Evolutionary conservation across 257 asterid species (phyloP), one percentile per base, ranked within the genome.

Genomic region (Penstemon eatonii): DNA sequence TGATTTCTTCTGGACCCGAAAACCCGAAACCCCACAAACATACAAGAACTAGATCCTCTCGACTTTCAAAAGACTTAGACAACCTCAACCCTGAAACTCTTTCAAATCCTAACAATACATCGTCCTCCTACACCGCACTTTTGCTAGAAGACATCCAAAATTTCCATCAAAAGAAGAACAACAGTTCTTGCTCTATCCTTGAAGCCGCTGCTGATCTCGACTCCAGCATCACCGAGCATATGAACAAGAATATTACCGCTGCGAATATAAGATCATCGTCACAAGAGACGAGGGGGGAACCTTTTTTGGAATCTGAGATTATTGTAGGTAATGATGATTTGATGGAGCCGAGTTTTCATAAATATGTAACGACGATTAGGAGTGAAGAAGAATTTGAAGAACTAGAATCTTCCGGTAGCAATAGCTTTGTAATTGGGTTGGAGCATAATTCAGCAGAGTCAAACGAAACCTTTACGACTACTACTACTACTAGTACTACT

Each of bases 141-240:
- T 68, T 94, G 65, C 93, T 94, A 0, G 96, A 94, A 78, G 99
- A 94, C 80, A 94, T 94, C 62, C 96, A 94, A 7, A 94, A 91
- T 49, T 94, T 94, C 79, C 97, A 94, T 85, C 96, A 93, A 43
- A 90, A 91, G 78, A 88, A 62, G 71, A 81, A 56, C 43, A 46
- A 67, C 56, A 43, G 47, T 4, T 63, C 82, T 13, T 79, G 91
- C 75, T 89, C 96, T 38, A 94, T 94, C 62, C 91, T 91, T 49
- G 99, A 94, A 67, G 99, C 99, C 45, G 97, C 91, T 41, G 99
- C 97, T 6, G 97, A 94, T 69, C 92, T 94, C 56, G 91, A 94
- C 81, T 94, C 97, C 72, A 84, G 75, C 83, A 75, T 86, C 5
- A 25, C 33, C 33, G 33, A 25, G 33, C 33, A 25, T 25, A 25